These are phyloP conservation scores for Teratosphaeria viscida DNA, from an alignment of 2,329 filamentous ascomycete genomes.

Conservation along the genomic window DNA sequence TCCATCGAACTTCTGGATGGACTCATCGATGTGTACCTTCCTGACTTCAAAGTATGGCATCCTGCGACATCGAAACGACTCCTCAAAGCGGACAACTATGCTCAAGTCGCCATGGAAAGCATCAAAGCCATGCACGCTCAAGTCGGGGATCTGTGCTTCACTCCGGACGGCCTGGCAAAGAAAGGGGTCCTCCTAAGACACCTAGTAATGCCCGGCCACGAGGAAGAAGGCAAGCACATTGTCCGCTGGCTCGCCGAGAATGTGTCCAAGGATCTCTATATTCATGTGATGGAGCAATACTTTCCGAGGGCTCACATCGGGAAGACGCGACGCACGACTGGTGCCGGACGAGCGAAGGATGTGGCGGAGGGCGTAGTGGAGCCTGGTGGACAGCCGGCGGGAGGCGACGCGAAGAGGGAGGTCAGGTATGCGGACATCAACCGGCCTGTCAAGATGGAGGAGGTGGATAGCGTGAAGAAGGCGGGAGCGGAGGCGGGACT, in stretches of 20 bases:
- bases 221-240: conserved; percentile 62
- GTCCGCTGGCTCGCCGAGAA: conserved; percentile 66
- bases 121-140: conserved; percentile 71
- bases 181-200: conserved; percentile 66
- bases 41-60: conserved; percentile 79
- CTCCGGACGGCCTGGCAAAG: conserved; percentile 69
- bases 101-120: conserved; percentile 60
- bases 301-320: conserved; percentile 72
- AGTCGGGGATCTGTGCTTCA: conserved; percentile 76
- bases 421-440: conserved; percentile 70
- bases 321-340: conserved; percentile 43
- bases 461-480: conserved; percentile 54
- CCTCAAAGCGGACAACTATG: conserved; percentile 70
- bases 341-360: conserved; percentile 14
- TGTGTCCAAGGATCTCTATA: conserved; percentile 63
- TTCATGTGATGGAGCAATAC: conserved; percentile 87
- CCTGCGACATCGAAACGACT: conserved; percentile 55
- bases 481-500: conserved; percentile 62
- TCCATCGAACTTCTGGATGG: conserved; percentile 66
- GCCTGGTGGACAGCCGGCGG: conserved; percentile 18
- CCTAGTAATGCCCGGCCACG: conserved; percentile 74
- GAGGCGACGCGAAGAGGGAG: conserved; percentile 28
- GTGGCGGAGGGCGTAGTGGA: conserved; percentile 19
- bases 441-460: conserved; percentile 52
- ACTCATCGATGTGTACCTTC: conserved; percentile 75